Percentiles rank a stretch among this genome's conserved stretches.
phyloP scores from a whole-genome alignment of 2,329 filamentous ascomycete species.

The Exophiala mesophila region DNA sequence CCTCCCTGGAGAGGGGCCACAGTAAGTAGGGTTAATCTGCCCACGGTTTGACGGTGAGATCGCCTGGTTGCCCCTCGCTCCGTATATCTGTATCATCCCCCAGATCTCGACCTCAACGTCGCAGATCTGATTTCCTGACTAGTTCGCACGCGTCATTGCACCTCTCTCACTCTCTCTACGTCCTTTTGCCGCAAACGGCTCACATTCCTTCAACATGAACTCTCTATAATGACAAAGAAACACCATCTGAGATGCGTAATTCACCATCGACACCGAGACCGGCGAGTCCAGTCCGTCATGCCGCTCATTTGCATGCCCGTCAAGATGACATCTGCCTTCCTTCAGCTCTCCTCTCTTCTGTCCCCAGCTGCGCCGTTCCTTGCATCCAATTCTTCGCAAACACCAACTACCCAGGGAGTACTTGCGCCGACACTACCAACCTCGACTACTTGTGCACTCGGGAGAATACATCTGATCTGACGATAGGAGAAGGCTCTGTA shows the following conservation, averaged over 20 bases:
- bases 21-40: slow-evolving; percentile 13
- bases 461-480: slow-evolving; percentile 57
- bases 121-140: no score
- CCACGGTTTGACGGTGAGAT: slow-evolving; percentile 4
- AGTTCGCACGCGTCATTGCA: slow-evolving; percentile 2
- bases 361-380: slow-evolving; percentile 50
- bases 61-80: slow-evolving; percentile 5
- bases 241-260: slow-evolving; percentile 14
- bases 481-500: slow-evolving; percentile 66
- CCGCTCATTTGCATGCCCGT: slow-evolving; percentile 7
- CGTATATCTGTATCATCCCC: slow-evolving; percentile 10
- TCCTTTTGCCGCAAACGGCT: slow-evolving; percentile 17
- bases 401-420: slow-evolving; percentile 51
- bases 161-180: slow-evolving; percentile 9
- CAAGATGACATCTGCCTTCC: slow-evolving; percentile 21
- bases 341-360: slow-evolving; percentile 16
- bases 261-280: slow-evolving; percentile 12
- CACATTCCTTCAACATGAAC: slow-evolving; percentile 9
- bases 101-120: slow-evolving; percentile 1
- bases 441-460: slow-evolving; percentile 61
- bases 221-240: slow-evolving; percentile 20
- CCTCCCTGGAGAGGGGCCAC: slow-evolving; percentile 12
- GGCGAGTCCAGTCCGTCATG: slow-evolving; percentile 10
- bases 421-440: slow-evolving; percentile 49
- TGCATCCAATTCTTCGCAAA: slow-evolving; percentile 62